These are phyloP conservation scores for Yamadazyma atlantica DNA, from an alignment of 1,139 yeast species.

Conservation along the genomic window DNA sequence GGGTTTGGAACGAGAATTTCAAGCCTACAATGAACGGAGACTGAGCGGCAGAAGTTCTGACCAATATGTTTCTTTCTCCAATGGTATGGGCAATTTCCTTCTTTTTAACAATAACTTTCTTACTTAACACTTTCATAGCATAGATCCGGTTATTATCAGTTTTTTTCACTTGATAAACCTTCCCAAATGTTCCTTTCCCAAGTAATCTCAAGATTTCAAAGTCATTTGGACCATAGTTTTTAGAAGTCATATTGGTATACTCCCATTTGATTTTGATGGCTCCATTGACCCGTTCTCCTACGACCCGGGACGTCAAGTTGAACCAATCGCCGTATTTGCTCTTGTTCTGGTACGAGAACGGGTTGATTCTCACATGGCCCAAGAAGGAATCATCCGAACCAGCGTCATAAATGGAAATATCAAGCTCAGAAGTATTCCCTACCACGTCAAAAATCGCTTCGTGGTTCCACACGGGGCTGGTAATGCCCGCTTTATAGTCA, in stretches of 20 bases:
- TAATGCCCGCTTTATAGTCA: constrained; percentile 20
- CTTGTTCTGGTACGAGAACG: constrained; percentile 43
- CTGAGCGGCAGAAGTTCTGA: constrained; percentile 80
- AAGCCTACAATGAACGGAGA: constrained; percentile 91
- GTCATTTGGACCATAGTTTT: constrained; percentile 88
- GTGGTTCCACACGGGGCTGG: constrained; percentile 86
- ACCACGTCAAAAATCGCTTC: constrained; percentile 91
- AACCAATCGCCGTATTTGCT: constrained; percentile 62
- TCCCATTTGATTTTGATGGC: constrained; percentile 73
- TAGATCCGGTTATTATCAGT: constrained; percentile 84
- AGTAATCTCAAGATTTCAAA: constrained; percentile 85
- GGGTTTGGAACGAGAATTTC: constrained; percentile 94
- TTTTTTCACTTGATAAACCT: constrained; percentile 92
- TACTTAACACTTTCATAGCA: constrained; percentile 95
- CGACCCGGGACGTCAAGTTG: constrained; percentile 66
- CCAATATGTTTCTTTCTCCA: constrained; percentile 92
- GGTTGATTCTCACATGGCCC: constrained; percentile 78
- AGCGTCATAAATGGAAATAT: constrained; percentile 85
- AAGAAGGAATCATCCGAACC: constrained; percentile 77
- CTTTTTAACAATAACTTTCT: constrained; percentile 92
- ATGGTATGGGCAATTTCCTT: constrained; percentile 97
- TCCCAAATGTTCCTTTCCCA: constrained; percentile 98
- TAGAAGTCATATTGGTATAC: constrained; percentile 64
- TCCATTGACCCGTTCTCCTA: constrained; percentile 77
- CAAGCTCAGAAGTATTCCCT: constrained; percentile 78